Conservation (phyloP, 2,329 filamentous ascomycete species). For the Diaporthe vaccinii region DNA sequence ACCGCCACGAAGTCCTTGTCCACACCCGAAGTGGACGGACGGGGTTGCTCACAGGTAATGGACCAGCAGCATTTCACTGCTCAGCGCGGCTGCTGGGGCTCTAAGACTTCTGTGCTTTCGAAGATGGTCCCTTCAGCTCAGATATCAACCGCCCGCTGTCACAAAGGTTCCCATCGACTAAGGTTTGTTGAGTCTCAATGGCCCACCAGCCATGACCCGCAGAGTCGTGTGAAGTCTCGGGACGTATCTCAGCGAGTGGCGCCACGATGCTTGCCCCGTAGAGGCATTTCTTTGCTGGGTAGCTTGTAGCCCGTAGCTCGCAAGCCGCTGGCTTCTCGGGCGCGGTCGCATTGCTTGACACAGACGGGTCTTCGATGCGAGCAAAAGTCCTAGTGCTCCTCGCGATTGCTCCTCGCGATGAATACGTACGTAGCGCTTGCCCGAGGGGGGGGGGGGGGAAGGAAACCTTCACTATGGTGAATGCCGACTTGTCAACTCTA, state of each 20-base stretch:
- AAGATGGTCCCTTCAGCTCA: not conserved
- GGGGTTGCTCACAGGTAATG: not conserved
- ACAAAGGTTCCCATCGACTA: not conserved
- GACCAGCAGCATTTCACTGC: not conserved
- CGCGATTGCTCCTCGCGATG: not conserved
- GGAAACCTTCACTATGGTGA: too few species aligned
- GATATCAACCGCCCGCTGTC: not conserved
- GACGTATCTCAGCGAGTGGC: not conserved
- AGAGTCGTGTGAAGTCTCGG: not conserved
- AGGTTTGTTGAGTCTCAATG: not conserved
- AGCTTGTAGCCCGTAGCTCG: not conserved
- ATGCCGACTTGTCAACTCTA: not conserved
- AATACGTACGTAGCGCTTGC: not conserved
- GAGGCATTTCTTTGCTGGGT: not conserved
- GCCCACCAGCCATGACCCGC: not conserved
- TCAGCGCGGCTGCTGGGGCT: not conserved
- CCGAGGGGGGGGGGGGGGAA: not conserved
- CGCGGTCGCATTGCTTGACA: not conserved
- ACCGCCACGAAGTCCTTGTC: slow-evolving; percentile 15
- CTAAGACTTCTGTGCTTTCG: not conserved
- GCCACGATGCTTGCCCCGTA: not conserved
- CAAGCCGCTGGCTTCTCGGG: not conserved
- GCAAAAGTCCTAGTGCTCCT: not conserved
- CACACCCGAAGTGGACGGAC: not conserved
- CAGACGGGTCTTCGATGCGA: not conserved